A percentile compares a stretch with the other conserved stretches of the same genome.
phyloP scores from a whole-genome alignment of 2,329 filamentous ascomycete species.

The Colletotrichum plurivorum region DNA sequence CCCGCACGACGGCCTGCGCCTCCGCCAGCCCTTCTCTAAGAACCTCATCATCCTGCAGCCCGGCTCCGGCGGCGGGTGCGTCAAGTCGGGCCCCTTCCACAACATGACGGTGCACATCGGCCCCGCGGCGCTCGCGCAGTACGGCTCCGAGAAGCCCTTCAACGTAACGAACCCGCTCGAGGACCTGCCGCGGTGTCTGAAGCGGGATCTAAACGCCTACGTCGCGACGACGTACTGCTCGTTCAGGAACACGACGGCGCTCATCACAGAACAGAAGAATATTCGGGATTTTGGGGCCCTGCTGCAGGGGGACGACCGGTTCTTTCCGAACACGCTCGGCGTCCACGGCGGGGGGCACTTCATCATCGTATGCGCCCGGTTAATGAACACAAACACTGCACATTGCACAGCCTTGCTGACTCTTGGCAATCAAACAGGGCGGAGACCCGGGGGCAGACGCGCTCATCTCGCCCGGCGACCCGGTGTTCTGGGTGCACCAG shows the following conservation, averaged over 20 bases:
- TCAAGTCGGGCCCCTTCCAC: conserved; percentile 53
- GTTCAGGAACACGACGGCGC: conserved; percentile 46
- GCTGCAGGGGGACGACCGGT: conserved; percentile 53
- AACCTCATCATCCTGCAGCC: conserved; percentile 52
- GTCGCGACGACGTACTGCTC: conserved; percentile 43
- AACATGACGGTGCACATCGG: conserved; percentile 58
- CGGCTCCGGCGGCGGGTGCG: conserved; percentile 65
- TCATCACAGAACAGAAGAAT: conserved; percentile 48
- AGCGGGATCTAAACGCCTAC: conserved; percentile 52
- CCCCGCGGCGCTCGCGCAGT: conserved; percentile 43
- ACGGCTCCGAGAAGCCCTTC: conserved; percentile 41
- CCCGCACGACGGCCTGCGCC: conserved; percentile 43
- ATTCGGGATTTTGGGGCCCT: conserved; percentile 50
- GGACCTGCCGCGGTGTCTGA: conserved; percentile 59
- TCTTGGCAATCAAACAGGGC: conserved; percentile 41
- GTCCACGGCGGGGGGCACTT: conserved; percentile 59
- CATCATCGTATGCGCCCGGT: conserved; percentile 44
- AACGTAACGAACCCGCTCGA: conserved; percentile 46
- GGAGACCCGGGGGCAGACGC: conserved; percentile 63
- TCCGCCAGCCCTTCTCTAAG: conserved; percentile 35
- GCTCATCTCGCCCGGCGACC: conserved; percentile 60
- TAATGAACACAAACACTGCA: too few species aligned
- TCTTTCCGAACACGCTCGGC: conserved; percentile 48
- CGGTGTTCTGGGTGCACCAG: conserved; percentile 62
- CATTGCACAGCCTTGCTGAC: too few species aligned